These are phyloP conservation scores for Apiospora phragmitis DNA, from an alignment of 2,329 filamentous ascomycete genomes.

Conservation along the genomic window DNA sequence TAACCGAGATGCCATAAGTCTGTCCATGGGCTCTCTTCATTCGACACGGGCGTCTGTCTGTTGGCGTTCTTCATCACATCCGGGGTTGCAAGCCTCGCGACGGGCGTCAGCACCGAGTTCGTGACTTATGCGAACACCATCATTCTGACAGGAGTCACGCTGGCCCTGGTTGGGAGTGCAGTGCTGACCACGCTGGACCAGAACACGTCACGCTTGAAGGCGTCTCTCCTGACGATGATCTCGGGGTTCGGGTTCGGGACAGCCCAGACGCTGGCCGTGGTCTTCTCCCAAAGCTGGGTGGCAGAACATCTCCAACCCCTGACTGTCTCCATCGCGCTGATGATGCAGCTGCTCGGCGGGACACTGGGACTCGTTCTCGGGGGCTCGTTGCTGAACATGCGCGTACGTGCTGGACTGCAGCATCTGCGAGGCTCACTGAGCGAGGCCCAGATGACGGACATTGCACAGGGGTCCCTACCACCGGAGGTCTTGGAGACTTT, in stretches of 20 bases:
- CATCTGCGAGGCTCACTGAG: constrained; percentile 2
- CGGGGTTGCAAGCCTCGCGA: constrained; percentile 13
- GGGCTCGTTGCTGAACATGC: constrained; percentile 13
- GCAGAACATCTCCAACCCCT: constrained; percentile 11
- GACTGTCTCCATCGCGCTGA: constrained; percentile 14
- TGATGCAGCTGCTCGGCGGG: constrained; percentile 14
- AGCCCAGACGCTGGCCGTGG: constrained; percentile 13
- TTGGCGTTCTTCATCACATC: constrained; percentile 15
- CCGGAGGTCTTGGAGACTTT: constrained; percentile 6
- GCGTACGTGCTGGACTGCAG: constrained; percentile 7
- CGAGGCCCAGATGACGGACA: constrained; percentile 4
- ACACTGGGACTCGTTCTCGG: constrained; percentile 15
- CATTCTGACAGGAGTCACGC: constrained; percentile 7
- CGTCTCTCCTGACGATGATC: constrained; percentile 14
- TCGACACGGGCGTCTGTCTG: constrained; percentile 11
- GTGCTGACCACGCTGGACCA: constrained; percentile 15
- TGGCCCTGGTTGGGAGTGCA: constrained; percentile 14
- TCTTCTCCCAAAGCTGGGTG: constrained; percentile 16
- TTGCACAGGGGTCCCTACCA: constrained; percentile 10
- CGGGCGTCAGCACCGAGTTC: constrained; percentile 12
- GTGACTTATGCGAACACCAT: constrained; percentile 14
- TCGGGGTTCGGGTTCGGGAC: constrained; percentile 12
- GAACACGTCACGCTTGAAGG: not conserved
- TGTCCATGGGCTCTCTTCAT: constrained; percentile 15
- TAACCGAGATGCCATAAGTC: not conserved